These are phyloP conservation scores for Clonostachys rhizophaga DNA, from an alignment of 2,329 filamentous ascomycete species.

Conservation along the genomic window DNA sequence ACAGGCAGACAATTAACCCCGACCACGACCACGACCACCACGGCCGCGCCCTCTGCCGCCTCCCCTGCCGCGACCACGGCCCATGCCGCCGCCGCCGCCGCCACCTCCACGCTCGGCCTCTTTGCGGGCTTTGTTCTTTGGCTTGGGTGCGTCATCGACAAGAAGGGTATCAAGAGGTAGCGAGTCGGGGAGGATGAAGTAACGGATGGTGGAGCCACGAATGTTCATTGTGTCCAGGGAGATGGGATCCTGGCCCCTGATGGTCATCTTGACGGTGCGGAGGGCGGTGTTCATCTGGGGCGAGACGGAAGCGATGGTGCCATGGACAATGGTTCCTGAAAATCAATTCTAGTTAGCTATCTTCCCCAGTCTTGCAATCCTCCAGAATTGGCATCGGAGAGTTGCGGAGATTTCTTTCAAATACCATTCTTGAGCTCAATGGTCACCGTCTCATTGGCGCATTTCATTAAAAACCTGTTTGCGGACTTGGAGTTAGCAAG, in stretches of 20 bases:
- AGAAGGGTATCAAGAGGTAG: conserved; percentile 91
- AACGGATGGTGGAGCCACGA: conserved; percentile 91
- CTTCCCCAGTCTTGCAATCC: no score
- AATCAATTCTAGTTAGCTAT: not conserved
- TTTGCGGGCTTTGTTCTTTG: conserved; percentile 99
- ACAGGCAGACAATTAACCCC: not conserved
- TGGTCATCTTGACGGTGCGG: conserved; percentile 94
- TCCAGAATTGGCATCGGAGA: not conserved
- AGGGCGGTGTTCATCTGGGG: conserved; percentile 98
- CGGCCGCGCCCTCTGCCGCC: conserved; percentile 18
- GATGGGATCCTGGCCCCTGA: conserved; percentile 81
- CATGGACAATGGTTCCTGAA: conserved; percentile 87
- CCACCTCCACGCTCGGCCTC: conserved; percentile 61
- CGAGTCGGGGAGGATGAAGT: conserved; percentile 94
- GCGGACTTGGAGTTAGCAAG: conserved; percentile 10
- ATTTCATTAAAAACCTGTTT: conserved; percentile 96
- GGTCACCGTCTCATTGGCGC: conserved; percentile 96
- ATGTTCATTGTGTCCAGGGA: conserved; percentile 94
- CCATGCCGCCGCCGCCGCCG: conserved; percentile 48
- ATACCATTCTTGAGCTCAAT: conserved; percentile 97
- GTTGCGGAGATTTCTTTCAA: conserved; percentile 6
- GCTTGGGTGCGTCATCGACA: conserved; percentile 95
- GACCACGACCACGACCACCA: not conserved
- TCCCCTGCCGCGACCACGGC: conserved; percentile 38
- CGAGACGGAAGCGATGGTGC: conserved; percentile 93